A percentile compares a stretch with the other conserved stretches of the same genome.
These are phyloP conservation scores for Diaporthe destruens DNA, from an alignment of 2,329 filamentous ascomycete genomes.

Conservation along the genomic window DNA sequence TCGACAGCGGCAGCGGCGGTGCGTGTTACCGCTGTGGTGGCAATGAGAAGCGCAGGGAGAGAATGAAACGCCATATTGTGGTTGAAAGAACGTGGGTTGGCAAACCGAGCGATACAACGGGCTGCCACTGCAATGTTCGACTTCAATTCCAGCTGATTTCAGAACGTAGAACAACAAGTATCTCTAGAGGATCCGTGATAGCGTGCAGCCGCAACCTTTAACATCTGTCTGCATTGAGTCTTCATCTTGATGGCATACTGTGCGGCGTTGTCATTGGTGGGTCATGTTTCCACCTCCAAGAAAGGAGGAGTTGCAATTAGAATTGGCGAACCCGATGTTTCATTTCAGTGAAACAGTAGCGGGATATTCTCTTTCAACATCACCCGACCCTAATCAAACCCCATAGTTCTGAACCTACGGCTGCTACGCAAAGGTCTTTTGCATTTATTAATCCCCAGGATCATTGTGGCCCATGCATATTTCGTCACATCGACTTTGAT, in stretches of 20 bases:
- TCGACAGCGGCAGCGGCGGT: conserved; percentile 6
- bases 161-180: neutral
- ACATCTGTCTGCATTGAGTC: neutral
- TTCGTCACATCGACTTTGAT: neutral
- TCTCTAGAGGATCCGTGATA: neutral
- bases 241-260: neutral
- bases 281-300: conserved; percentile 27
- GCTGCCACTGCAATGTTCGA: neutral
- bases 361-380: conserved; percentile 19
- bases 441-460: neutral
- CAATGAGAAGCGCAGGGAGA: conserved; percentile 20
- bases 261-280: conserved; percentile 23
- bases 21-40: conserved; percentile 21
- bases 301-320: conserved; percentile 20
- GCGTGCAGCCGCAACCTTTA: neutral
- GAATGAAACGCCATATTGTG: conserved; percentile 32
- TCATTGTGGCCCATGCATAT: neutral
- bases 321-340: conserved; percentile 26
- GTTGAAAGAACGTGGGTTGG: neutral
- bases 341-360: conserved; percentile 40
- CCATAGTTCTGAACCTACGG: conserved; percentile 7
- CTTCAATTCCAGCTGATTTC: neutral
- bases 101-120: neutral
- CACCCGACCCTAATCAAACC: neutral
- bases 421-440: neutral